Evolutionary conservation across 371 early-diverging fungal genomes (phyloP).

Genomic region (Circinella umbellata): DNA sequence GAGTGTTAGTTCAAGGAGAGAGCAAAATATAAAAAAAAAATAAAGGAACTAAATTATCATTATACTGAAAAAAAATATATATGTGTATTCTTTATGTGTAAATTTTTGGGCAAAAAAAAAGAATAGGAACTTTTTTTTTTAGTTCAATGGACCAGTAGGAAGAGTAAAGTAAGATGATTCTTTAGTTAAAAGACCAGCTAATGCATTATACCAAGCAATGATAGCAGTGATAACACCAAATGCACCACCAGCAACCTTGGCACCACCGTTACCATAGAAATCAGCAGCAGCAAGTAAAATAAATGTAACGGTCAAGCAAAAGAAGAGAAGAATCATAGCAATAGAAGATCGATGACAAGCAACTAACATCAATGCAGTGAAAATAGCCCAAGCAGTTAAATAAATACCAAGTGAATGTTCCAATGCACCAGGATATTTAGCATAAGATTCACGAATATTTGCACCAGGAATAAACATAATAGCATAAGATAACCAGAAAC

Average conservation of each 20-base stretch:
- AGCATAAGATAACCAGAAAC: slow-evolving; percentile 80
- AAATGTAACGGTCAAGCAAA: slow-evolving; percentile 68
- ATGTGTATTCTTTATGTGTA: no score
- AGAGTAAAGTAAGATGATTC: slow-evolving; percentile 64
- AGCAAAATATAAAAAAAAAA: no score
- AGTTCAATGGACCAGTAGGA: slow-evolving; percentile 46
- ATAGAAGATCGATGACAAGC: slow-evolving; percentile 71
- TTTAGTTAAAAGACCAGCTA: slow-evolving; percentile 64
- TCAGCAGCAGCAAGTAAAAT: slow-evolving; percentile 61
- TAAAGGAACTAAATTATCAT: no score
- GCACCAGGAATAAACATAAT: slow-evolving; percentile 65
- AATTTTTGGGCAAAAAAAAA: no score
- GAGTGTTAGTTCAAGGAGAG: no score
- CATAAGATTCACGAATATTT: slow-evolving; percentile 45
- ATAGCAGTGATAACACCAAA: slow-evolving; percentile 71
- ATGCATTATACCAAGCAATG: slow-evolving; percentile 78
- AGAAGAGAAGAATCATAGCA: slow-evolving; percentile 66
- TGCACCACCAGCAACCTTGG: slow-evolving; percentile 65
- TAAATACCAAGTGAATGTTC: slow-evolving; percentile 73
- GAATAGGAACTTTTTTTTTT: slow-evolving; percentile 1
- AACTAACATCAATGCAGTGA: slow-evolving; percentile 71
- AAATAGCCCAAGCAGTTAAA: slow-evolving; percentile 71
- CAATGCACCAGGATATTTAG: slow-evolving; percentile 36
- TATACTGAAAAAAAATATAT: neutral
- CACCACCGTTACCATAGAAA: slow-evolving; percentile 34